A percentile compares a stretch with the other conserved stretches of the same genome.
These are phyloP conservation scores for Saccharomycopsis sp. DNA, from an alignment of 805 yeast species.

Conservation along the genomic window DNA sequence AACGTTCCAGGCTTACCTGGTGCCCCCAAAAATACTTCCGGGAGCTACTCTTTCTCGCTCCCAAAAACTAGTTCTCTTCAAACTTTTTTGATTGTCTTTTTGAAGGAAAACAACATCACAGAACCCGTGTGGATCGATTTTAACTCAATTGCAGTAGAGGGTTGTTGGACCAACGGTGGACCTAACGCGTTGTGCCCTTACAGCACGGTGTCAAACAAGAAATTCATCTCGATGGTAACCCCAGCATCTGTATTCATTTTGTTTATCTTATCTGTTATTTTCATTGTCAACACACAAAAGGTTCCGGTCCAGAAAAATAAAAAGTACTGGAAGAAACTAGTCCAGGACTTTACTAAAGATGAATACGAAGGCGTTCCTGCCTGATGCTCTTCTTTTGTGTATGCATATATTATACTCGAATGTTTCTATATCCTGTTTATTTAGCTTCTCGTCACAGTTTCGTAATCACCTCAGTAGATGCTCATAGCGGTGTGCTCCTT, in stretches of 20 bases:
- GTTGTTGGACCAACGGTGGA: conserved; percentile 87
- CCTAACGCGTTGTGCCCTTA: conserved; percentile 76
- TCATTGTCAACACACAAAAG: conserved; percentile 46
- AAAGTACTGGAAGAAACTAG: conserved; percentile 53
- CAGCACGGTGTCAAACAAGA: conserved; percentile 43
- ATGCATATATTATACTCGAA: neutral
- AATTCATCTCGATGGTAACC: conserved; percentile 55
- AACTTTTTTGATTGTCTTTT: conserved; percentile 22
- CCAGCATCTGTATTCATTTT: conserved; percentile 60
- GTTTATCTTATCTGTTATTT: conserved; percentile 42
- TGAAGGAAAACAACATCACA: conserved; percentile 24
- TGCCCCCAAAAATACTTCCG: conserved; percentile 18
- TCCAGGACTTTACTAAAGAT: conserved; percentile 48
- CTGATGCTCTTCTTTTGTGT: conserved; percentile 26
- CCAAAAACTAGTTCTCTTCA: conserved; percentile 50
- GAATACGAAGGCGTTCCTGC: conserved; percentile 89
- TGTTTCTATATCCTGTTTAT: neutral
- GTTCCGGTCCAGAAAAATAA: conserved; percentile 69
- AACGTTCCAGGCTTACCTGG: conserved; percentile 25
- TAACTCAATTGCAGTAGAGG: conserved; percentile 63
- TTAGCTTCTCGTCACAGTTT: neutral
- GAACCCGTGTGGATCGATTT: conserved; percentile 69
- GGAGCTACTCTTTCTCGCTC: conserved; percentile 32
- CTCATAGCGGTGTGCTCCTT: conserved; percentile 38
- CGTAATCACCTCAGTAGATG: conserved; percentile 26